A percentile compares a stretch with the other conserved stretches of the same genome.
Conservation (phyloP, 495 filamentous ascomycete species). For the Trichoderma reesei region DNA sequence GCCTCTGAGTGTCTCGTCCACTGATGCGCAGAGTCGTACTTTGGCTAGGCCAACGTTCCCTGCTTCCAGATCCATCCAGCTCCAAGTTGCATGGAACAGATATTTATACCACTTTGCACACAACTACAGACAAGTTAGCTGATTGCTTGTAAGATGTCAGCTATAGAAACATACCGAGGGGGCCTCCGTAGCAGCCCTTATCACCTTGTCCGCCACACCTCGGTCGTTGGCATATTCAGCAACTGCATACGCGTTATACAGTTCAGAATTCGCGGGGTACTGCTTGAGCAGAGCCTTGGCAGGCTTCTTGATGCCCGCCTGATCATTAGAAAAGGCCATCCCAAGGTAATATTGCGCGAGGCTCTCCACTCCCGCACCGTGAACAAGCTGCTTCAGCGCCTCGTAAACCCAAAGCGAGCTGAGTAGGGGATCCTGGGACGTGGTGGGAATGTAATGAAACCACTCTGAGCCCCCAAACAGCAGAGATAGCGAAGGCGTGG, state of each 20-base stretch:
- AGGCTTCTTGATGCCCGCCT: conserved; percentile 50
- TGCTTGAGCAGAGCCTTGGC: conserved; percentile 65
- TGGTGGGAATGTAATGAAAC: conserved; percentile 25
- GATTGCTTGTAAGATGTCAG: conserved; percentile 23
- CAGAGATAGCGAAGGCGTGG: conserved; percentile 25
- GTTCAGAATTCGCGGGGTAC: conserved; percentile 48
- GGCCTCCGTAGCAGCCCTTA: neutral
- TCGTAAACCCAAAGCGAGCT: conserved; percentile 40
- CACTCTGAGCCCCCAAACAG: conserved; percentile 28
- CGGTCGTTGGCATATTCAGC: conserved; percentile 49
- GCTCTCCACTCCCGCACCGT: conserved; percentile 30
- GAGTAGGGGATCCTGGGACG: conserved; percentile 11
- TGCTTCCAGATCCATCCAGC: conserved; percentile 55
- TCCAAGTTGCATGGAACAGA: conserved; percentile 59
- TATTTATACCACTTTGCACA: conserved; percentile 22
- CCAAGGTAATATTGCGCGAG: conserved; percentile 66
- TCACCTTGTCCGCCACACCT: neutral
- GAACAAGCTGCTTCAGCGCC: conserved; percentile 48
- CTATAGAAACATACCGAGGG: neutral
- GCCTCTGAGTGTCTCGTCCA: conserved; percentile 16
- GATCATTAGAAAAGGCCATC: conserved; percentile 51
- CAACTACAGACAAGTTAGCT: conserved; percentile 54
- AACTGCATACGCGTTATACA: conserved; percentile 74
- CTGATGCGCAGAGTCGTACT: conserved; percentile 21
- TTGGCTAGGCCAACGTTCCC: conserved; percentile 26